phyloP scores from a whole-genome alignment of 441 rosid genomes.

The Hura crepitans region DNA sequence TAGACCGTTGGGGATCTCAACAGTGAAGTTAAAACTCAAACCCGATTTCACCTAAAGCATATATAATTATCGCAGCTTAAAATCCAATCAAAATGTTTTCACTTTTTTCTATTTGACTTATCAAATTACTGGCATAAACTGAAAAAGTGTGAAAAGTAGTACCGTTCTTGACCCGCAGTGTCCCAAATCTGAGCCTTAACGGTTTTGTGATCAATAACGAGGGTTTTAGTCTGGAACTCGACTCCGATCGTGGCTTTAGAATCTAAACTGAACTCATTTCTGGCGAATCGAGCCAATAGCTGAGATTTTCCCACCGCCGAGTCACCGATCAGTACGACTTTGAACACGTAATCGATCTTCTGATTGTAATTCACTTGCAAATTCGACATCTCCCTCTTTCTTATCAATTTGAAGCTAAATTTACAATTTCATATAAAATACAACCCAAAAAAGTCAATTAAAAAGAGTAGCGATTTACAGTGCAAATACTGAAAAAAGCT shows the following conservation, averaged over 20 bases:
- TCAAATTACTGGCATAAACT: neutral
- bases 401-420: neutral
- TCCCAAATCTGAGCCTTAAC: conserved; percentile 52
- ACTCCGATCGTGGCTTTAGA: conserved; percentile 49
- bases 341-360: conserved; percentile 44
- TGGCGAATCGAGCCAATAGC: conserved; percentile 41
- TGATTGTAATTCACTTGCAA: conserved; percentile 32
- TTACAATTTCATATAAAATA: neutral
- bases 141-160: neutral
- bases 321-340: conserved; percentile 42
- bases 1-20: neutral
- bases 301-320: conserved; percentile 47
- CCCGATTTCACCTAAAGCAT: neutral
- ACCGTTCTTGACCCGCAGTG: conserved; percentile 44
- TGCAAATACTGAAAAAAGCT: too few species aligned
- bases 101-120: neutral
- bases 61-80: neutral
- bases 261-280: conserved; percentile 39
- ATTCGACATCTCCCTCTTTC: conserved; percentile 18
- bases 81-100: neutral
- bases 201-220: conserved; percentile 37
- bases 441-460: neutral
- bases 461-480: neutral
- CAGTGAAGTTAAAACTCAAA: neutral
- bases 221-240: conserved; percentile 42